Evolutionary conservation across 2,329 filamentous ascomycete species (phyloP).

Genomic region (Cladosporium sp.): DNA sequence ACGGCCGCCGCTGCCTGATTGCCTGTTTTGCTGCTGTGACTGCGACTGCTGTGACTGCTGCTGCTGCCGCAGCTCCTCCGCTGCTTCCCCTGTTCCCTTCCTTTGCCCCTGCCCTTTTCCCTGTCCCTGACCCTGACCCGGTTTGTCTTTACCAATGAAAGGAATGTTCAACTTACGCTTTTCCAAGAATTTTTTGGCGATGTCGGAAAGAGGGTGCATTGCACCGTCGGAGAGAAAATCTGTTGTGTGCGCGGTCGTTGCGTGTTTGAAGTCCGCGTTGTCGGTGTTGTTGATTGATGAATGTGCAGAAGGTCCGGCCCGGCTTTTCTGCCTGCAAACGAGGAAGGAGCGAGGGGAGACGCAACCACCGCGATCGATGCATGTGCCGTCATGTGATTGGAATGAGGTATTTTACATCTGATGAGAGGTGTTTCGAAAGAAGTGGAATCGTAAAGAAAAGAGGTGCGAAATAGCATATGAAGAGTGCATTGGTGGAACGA

Average conservation of each 20-base stretch:
- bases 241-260: neutral
- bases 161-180: neutral
- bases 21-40: neutral
- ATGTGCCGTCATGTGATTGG: neutral
- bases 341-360: neutral
- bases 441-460: too few species aligned
- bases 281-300: too few species aligned
- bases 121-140: neutral
- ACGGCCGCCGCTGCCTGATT: too few species aligned
- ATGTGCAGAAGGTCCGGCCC: neutral
- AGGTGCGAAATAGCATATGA: too few species aligned
- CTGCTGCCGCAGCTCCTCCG: neutral
- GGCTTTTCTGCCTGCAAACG: neutral
- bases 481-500: too few species aligned
- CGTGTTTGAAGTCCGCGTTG: neutral
- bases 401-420: too few species aligned
- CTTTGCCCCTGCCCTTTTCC: neutral
- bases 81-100: neutral
- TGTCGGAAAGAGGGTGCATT: neutral
- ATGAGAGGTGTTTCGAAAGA: too few species aligned
- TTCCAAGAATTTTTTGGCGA: neutral
- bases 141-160: neutral
- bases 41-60: too few species aligned
- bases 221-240: neutral
- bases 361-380: neutral